A percentile compares a stretch with the other conserved stretches of the same genome.
Evolutionary conservation across 108 stramenopile genomes (phyloP).

Genomic region (Pseudonitzschia multistriata): DNA sequence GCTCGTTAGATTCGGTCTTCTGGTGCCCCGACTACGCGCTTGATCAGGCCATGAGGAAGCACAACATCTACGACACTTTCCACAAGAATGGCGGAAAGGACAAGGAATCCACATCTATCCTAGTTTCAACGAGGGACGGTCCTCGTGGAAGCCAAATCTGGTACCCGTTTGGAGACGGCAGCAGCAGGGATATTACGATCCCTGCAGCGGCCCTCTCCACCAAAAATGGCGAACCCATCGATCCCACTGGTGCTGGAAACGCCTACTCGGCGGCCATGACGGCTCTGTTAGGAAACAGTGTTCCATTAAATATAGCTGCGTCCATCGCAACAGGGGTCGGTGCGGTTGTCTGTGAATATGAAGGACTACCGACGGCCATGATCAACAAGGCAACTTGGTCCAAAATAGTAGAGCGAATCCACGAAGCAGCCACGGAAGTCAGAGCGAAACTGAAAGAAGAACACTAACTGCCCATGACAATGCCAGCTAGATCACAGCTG

Average conservation of each 20-base stretch:
- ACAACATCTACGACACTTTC: neutral
- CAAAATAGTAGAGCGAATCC: slow-evolving; percentile 13
- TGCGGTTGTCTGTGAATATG: slow-evolving; percentile 55
- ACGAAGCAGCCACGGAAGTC: neutral
- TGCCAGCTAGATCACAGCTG: no score
- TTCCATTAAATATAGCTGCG: slow-evolving; percentile 29
- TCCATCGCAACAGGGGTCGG: slow-evolving; percentile 55
- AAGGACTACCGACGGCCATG: slow-evolving; percentile 46
- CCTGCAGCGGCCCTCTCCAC: slow-evolving; percentile 45
- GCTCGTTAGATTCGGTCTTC: neutral
- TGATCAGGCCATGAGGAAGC: neutral
- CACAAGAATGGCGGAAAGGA: neutral
- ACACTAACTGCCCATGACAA: neutral
- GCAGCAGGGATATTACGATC: neutral
- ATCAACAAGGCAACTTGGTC: slow-evolving; percentile 21
- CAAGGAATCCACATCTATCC: neutral
- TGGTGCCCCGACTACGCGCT: slow-evolving; percentile 11
- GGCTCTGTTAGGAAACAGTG: slow-evolving; percentile 24
- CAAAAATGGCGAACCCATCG: slow-evolving; percentile 33
- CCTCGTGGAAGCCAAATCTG: slow-evolving; percentile 5
- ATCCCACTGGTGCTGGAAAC: slow-evolving; percentile 65
- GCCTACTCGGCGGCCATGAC: slow-evolving; percentile 47
- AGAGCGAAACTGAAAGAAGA: neutral
- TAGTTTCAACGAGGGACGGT: slow-evolving; percentile 5
- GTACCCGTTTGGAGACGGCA: neutral